phyloP scores from a whole-genome alignment of 2,329 filamentous ascomycete species.

The Aspergillus pseudoterreus region DNA sequence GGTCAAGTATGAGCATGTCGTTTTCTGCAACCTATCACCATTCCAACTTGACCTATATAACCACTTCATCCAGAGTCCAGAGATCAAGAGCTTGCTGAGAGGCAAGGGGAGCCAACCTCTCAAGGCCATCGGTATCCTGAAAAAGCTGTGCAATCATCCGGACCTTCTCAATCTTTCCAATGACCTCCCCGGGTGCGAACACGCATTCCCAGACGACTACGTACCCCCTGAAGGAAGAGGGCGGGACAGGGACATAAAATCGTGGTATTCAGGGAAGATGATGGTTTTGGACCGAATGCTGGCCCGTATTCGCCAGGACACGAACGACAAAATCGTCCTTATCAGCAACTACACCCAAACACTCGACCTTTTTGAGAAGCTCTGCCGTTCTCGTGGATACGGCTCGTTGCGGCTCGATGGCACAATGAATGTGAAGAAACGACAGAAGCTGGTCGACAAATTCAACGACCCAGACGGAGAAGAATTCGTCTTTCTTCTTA shows the following conservation, averaged over 20 bases:
- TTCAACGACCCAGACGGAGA: slow-evolving; percentile 90
- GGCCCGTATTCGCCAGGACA: slow-evolving; percentile 88
- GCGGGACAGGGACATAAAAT: slow-evolving; percentile 84
- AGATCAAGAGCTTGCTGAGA: slow-evolving; percentile 84
- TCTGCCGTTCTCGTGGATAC: slow-evolving; percentile 82
- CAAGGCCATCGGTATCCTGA: slow-evolving; percentile 93
- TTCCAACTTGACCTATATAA: slow-evolving; percentile 95
- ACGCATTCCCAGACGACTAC: slow-evolving; percentile 79
- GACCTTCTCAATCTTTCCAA: slow-evolving; percentile 79
- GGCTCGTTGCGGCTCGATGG: slow-evolving; percentile 87
- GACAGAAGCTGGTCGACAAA: slow-evolving; percentile 93
- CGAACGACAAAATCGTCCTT: slow-evolving; percentile 97
- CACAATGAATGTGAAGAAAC: slow-evolving; percentile 96
- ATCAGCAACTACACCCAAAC: slow-evolving; percentile 99
- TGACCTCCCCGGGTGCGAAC: slow-evolving; percentile 83
- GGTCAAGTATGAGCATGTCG: slow-evolving; percentile 98
- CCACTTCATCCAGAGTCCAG: slow-evolving; percentile 92
- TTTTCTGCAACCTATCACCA: slow-evolving; percentile 90
- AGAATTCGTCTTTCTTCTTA: slow-evolving; percentile 94
- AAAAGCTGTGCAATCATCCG: slow-evolving; percentile 98
- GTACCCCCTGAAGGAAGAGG: slow-evolving; percentile 83
- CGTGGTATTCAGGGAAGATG: slow-evolving; percentile 98
- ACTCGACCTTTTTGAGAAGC: slow-evolving; percentile 84
- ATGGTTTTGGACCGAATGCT: slow-evolving; percentile 97
- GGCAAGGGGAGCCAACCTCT: slow-evolving; percentile 95